Evolutionary conservation across 495 filamentous ascomycete species (phyloP).

Genomic region (Ascodesmis nigricans): DNA sequence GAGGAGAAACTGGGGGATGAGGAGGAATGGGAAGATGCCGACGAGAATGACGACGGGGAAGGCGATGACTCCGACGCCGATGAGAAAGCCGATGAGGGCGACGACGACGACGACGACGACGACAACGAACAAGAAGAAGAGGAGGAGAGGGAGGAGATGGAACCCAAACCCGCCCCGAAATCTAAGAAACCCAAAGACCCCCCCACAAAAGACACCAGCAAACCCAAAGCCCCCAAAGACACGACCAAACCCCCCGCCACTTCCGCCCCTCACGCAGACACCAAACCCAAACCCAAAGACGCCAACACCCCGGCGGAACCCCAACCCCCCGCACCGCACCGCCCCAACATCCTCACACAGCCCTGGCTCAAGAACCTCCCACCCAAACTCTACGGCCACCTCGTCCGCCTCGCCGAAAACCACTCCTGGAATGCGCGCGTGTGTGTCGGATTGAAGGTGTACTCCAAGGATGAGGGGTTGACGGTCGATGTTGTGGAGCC

Average conservation of each 20-base stretch:
- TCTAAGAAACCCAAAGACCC: not conserved
- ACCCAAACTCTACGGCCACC: slow-evolving; percentile 1
- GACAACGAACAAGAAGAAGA: slow-evolving; percentile 1
- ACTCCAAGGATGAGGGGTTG: slow-evolving; percentile 12
- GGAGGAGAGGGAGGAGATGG: not conserved
- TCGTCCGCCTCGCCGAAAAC: no score
- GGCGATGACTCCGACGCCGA: no score
- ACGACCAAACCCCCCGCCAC: not conserved
- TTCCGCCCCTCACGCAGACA: no score
- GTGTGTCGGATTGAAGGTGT: slow-evolving; percentile 14
- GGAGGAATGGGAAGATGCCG: not conserved
- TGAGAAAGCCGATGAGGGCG: not conserved
- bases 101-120: not conserved
- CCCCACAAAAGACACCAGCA: slow-evolving; percentile 3
- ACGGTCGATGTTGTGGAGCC: slow-evolving; percentile 7
- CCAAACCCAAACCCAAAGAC: not conserved
- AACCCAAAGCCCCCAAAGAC: not conserved
- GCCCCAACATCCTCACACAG: no score
- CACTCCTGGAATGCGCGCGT: slow-evolving; percentile 15
- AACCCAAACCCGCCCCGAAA: not conserved
- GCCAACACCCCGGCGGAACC: not conserved
- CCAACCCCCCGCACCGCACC: no score
- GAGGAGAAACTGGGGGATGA: slow-evolving; percentile 2
- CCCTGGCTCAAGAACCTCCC: no score
- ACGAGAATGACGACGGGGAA: not conserved